Conservation (phyloP, 1,284 basidiomycete species). For the Pseudozyma hubeiensis region DNA sequence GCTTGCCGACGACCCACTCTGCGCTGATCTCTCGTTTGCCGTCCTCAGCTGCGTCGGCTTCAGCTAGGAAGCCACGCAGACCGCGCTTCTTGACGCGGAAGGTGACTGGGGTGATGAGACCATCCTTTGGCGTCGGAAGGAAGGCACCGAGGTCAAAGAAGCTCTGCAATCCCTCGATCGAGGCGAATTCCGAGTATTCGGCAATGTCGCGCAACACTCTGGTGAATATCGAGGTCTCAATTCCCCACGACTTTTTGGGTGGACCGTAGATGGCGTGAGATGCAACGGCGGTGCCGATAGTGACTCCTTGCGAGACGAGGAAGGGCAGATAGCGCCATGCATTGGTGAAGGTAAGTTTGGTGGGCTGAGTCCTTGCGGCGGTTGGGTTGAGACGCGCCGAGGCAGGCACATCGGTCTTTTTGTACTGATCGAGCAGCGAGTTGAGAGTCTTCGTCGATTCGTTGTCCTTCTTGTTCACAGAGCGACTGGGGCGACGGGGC, state of each 20-base stretch:
- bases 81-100: conserved; percentile 82
- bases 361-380: conserved; percentile 43
- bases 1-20: conserved; percentile 95
- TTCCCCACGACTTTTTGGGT: conserved; percentile 84
- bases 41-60: conserved; percentile 79
- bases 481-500: conserved; percentile 30
- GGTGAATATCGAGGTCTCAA: conserved; percentile 75
- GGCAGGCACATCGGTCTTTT: conserved; percentile 53
- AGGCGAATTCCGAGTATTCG: conserved; percentile 83
- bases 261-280: conserved; percentile 74
- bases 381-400: conserved; percentile 61
- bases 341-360: conserved; percentile 58
- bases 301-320: conserved; percentile 62
- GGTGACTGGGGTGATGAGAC: conserved; percentile 92
- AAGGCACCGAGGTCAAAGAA: conserved; percentile 84
- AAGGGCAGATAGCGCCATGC: conserved; percentile 66
- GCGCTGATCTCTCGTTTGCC: conserved; percentile 85
- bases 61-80: conserved; percentile 81
- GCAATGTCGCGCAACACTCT: conserved; percentile 87
- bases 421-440: conserved; percentile 63
- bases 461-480: conserved; percentile 32
- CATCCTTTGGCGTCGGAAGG: conserved; percentile 90
- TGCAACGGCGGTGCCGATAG: conserved; percentile 64
- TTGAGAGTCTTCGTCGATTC: conserved; percentile 58
- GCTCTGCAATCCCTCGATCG: conserved; percentile 77